Percentiles rank a stretch among this genome's conserved stretches.
Conservation (phyloP, 108 stramenopile genomes). For the Nannochloropsis salina region DNA sequence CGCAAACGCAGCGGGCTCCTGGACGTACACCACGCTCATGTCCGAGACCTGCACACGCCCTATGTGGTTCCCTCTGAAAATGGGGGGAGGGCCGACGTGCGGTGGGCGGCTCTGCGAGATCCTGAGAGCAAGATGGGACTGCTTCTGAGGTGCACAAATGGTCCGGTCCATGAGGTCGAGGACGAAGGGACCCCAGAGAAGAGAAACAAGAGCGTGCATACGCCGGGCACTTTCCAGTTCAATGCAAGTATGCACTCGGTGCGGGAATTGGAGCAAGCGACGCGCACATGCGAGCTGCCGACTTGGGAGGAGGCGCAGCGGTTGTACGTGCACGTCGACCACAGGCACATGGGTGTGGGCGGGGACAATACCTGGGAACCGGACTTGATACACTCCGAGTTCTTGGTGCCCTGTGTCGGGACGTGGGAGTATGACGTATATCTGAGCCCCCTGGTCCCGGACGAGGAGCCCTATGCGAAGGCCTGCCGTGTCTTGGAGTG, state of each 20-base stretch:
- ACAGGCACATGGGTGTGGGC: slow-evolving; percentile 42
- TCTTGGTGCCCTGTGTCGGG: slow-evolving; percentile 13
- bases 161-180: neutral
- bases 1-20: slow-evolving; percentile 35
- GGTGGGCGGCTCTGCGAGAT: slow-evolving; percentile 36
- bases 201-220: neutral
- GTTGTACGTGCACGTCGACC: slow-evolving; percentile 38
- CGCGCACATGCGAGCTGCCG: slow-evolving; percentile 33
- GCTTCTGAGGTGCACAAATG: slow-evolving; percentile 25
- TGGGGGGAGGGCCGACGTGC: slow-evolving; percentile 43
- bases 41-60: slow-evolving; percentile 33
- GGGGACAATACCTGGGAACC: slow-evolving; percentile 44
- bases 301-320: slow-evolving; percentile 9
- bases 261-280: slow-evolving; percentile 27
- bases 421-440: neutral
- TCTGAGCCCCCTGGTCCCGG: neutral
- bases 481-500: neutral
- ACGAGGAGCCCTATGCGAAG: neutral
- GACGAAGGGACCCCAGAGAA: neutral
- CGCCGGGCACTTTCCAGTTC: slow-evolving; percentile 1
- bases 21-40: slow-evolving; percentile 29
- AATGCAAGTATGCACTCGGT: slow-evolving; percentile 35
- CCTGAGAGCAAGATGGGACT: slow-evolving; percentile 30
- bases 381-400: neutral
- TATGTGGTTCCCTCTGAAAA: slow-evolving; percentile 40